phyloP scores from a whole-genome alignment of 768 basidiomycete genomes.

The Galerina sulciceps region DNA sequence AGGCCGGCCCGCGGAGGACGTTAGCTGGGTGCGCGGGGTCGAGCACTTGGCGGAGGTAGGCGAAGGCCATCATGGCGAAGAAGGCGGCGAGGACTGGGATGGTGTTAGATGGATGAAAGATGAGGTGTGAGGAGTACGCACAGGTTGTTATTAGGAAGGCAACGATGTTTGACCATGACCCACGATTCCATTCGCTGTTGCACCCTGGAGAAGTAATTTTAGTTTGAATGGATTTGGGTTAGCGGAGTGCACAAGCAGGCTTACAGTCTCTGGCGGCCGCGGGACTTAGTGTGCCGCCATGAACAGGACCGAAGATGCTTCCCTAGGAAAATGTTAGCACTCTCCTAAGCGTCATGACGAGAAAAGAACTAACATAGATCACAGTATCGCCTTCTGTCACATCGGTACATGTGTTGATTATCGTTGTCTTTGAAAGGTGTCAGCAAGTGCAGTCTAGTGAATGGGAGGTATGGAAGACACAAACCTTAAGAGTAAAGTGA shows the following conservation, averaged over 20 bases:
- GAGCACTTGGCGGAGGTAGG: constrained; percentile 75
- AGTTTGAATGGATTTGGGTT: constrained; percentile 1
- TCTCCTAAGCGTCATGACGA: background rate
- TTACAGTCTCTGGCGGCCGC: constrained; percentile 53
- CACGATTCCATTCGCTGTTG: constrained; percentile 56
- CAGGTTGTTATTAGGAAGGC: constrained; percentile 61
- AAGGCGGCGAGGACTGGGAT: constrained; percentile 55
- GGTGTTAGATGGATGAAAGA: background rate
- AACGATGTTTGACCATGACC: constrained; percentile 72
- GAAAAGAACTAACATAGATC: constrained; percentile 37
- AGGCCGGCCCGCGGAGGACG: constrained; percentile 49
- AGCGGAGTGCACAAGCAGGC: constrained; percentile 14
- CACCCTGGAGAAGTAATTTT: constrained; percentile 55
- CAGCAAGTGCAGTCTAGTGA: background rate
- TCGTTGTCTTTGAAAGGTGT: constrained; percentile 44
- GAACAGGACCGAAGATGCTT: constrained; percentile 58
- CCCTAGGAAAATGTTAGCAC: constrained; percentile 35
- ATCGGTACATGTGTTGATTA: constrained; percentile 59
- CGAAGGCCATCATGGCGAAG: constrained; percentile 69
- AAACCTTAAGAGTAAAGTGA: constrained; percentile 73
- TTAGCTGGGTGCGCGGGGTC: constrained; percentile 68
- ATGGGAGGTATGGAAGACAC: constrained; percentile 1
- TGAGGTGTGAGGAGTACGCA: constrained; percentile 36
- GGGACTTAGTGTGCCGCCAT: constrained; percentile 29
- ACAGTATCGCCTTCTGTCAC: constrained; percentile 37